Conservation (phyloP, 2,329 filamentous ascomycete species). For the Pestalotiopsis sp. region DNA sequence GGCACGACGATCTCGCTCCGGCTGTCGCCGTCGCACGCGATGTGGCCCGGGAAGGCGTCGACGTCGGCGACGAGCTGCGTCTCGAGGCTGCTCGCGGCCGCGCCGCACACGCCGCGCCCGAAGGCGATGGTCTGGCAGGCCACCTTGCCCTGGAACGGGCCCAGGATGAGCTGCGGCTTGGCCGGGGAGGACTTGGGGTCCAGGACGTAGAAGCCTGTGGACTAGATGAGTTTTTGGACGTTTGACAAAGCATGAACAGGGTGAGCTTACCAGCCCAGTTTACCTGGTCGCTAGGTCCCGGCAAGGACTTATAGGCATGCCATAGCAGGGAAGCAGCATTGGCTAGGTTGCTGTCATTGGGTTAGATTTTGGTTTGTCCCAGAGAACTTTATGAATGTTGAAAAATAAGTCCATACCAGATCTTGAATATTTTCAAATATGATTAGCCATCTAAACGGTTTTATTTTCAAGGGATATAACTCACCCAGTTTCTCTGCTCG, state of each 20-base stretch:
- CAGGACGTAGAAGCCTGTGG: conserved; percentile 71
- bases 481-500: conserved; percentile 79
- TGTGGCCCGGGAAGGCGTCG: conserved; percentile 75
- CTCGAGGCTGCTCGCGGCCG: conserved; percentile 58
- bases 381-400: not conserved
- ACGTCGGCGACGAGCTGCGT: conserved; percentile 74
- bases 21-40: conserved; percentile 77
- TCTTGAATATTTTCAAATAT: conserved; percentile 27
- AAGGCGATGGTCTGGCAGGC: conserved; percentile 80
- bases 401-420: conserved; percentile 36
- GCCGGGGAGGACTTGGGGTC: conserved; percentile 45
- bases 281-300: conserved; percentile 63
- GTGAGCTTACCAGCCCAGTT: conserved; percentile 70
- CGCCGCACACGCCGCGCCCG: conserved; percentile 74
- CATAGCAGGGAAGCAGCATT: conserved; percentile 77
- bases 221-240: not conserved
- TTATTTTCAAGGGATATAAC: conserved; percentile 18
- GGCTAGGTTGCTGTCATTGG: conserved; percentile 66
- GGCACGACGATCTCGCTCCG: conserved; percentile 84
- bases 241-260: conserved; percentile 3
- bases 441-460: not conserved
- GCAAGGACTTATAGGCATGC: conserved; percentile 77
- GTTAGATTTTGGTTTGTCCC: not conserved
- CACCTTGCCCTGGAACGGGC: conserved; percentile 78
- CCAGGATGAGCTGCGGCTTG: conserved; percentile 65